Base-by-base conservation (phyloP, 306 rosid species). In the Geum urbanum region DNA sequence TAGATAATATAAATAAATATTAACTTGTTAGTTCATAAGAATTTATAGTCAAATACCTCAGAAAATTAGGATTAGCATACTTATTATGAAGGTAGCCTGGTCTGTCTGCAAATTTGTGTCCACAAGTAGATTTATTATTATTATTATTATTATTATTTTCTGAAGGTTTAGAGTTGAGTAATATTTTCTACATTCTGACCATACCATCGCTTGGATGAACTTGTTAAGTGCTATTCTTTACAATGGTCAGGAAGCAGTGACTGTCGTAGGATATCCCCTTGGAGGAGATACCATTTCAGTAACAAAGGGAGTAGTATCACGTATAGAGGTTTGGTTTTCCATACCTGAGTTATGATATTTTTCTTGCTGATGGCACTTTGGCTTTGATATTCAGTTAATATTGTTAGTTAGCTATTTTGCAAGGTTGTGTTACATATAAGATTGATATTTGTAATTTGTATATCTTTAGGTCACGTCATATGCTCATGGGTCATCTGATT, bases 201-300 rank as follows among this genome's bases (percentile, higher is more conserved):
- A 18, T 47, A 53, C 35, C 35, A 48, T 81, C 62, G 58, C 52
- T 66, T 79, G 39, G 51, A 61, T 70, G 60, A 11, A 69, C 67
- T 32, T 52, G 61, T 54, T 19, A 40, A 12, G 8, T 65, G 69
- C 67, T 69, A 22, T 64, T 41, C 78, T 37, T 46, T 72, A 72
- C 57, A 77, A 49, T 76, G 79, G 32, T 86, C 85, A 94, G 99
- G 99, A 94, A 76, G 86, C 99, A 75, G 99, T 94, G 69, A 95
- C 97, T 52, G 99, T 95, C 76, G 99, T 95, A 51, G 99, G 99
- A 76, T 95, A 95, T 75, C 97, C 97, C 72, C 89, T 95, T 66
- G 99, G 99, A 79, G 99, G 99, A 74, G 99, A 95, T 81, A 95
- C 99, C 64, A 94, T 94, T 77, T 94, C 97, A 61, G 99, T 94